Evolutionary conservation across 192 early-diverging fungal genomes (phyloP), one percentile per base, ranked within the genome.

Genomic region (Funneliformis geosporum): DNA sequence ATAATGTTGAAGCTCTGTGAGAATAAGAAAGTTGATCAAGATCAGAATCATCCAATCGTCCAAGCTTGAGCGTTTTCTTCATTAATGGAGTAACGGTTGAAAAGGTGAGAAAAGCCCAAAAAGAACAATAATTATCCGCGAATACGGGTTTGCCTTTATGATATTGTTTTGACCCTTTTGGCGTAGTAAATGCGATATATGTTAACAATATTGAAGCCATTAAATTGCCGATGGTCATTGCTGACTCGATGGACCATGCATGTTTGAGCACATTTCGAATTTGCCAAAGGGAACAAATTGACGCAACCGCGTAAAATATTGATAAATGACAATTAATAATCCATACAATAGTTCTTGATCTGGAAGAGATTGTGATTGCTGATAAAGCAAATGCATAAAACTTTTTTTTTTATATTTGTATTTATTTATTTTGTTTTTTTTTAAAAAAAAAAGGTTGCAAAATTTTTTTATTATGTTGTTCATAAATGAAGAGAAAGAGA

Each of bases 261-360:
- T 27, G 61, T 18, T 74, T 62, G 11, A 46, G 4, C 2, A 59
- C 71, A 1, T 27, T 64, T 80, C 75, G 50, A 39, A 78, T 12
- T 47, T 61, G 59, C 42, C 61, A 78, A 33, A 78, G 21, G 14
- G 81, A 76, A 23, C 62, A 59, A 18, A 43, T 28, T 47, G 65
- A 81, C 18, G 82, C 59, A 46, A 69, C 55, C 38, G 55, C 43
- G 67, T 71, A 85, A 78, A 85, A 76, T 21, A 74, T 18, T 59
- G 72, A 73, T 7, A 86, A 64, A 78, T 84, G 81, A 7, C 70
- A 47, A 60, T 86, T 86, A 11, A 86, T 47, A 60, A 79, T 62
- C 79, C 81, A 86, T 25, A 79, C 78, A 81, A 78, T 80, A 33
- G 6, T 60, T 27, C 59, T 75, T 39, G 59, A 60, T 27, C 39